These are phyloP conservation scores for Nicotiana obtusifolia DNA, from an alignment of 257 asterid genomes.

Conservation along the genomic window DNA sequence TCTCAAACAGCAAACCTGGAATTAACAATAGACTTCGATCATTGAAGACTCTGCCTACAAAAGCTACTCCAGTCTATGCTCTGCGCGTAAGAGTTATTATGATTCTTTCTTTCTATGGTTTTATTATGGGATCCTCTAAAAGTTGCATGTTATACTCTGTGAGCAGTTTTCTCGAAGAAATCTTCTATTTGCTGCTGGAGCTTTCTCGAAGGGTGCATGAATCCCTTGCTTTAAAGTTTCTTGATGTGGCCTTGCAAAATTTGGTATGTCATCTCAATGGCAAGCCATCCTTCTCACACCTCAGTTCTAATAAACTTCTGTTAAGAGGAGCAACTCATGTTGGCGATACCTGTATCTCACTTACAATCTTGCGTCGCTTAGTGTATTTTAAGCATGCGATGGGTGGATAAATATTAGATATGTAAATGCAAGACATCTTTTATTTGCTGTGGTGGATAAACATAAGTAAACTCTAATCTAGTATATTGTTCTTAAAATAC, in stretches of 20 bases:
- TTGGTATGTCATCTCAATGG: slow-evolving; percentile 8
- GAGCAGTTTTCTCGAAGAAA: slow-evolving; percentile 56
- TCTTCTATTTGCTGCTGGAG: slow-evolving; percentile 62
- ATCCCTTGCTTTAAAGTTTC: neutral
- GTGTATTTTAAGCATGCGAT: neutral
- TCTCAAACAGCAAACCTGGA: slow-evolving; percentile 53
- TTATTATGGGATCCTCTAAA: neutral
- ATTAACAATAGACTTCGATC: slow-evolving; percentile 62
- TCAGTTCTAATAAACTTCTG: neutral
- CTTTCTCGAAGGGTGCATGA: slow-evolving; percentile 36
- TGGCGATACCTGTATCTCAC: slow-evolving; percentile 6
- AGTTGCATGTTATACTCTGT: neutral
- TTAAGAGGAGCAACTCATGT: neutral
- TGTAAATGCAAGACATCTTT: neutral
- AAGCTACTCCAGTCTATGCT: slow-evolving; percentile 51
- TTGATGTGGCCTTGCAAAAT: neutral
- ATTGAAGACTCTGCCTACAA: slow-evolving; percentile 65
- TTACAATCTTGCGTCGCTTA: neutral
- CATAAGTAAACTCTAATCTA: neutral
- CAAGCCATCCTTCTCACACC: neutral
- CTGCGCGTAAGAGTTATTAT: slow-evolving; percentile 34
- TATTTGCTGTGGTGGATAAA: neutral
- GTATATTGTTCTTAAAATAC: neutral
- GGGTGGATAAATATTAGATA: neutral
- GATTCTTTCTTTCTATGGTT: neutral